Percentiles rank a stretch among this genome's conserved stretches.
These are phyloP conservation scores for Claviceps sp. DNA, from an alignment of 2,329 filamentous ascomycete genomes.

Conservation along the genomic window DNA sequence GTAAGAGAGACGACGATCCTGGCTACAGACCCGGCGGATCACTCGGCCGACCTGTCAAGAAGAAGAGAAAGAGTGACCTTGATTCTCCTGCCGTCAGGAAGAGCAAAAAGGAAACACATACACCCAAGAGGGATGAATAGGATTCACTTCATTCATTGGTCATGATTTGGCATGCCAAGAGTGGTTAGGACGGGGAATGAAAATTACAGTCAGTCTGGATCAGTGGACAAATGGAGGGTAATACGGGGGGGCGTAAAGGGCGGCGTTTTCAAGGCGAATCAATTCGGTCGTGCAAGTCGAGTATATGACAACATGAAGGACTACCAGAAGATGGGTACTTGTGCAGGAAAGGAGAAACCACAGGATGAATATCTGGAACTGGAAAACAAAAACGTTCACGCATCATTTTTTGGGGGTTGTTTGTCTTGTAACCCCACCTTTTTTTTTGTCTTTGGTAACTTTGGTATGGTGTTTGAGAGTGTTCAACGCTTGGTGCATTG, in stretches of 20 bases:
- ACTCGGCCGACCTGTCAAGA: conserved; percentile 38
- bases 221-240: too few species aligned
- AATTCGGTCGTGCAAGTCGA: too few species aligned
- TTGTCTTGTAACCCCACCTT: not conserved
- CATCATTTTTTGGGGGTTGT: not conserved
- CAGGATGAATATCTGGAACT: too few species aligned
- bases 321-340: too few species aligned
- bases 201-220: too few species aligned
- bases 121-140: conserved; percentile 9
- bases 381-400: too few species aligned
- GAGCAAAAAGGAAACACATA: conserved; percentile 21
- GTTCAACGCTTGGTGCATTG: too few species aligned
- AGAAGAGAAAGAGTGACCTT: conserved; percentile 44
- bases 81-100: conserved; percentile 22
- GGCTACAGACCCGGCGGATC: conserved; percentile 48
- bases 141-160: not conserved
- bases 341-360: too few species aligned
- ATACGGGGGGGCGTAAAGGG: not conserved
- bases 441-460: not conserved
- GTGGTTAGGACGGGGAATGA: not conserved
- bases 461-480: too few species aligned
- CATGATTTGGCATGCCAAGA: not conserved
- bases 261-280: not conserved
- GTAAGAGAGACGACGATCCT: conserved; percentile 45
- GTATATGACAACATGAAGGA: too few species aligned